Conservation (phyloP, 2,329 filamentous ascomycete genomes). For the Neonectria faginata region DNA sequence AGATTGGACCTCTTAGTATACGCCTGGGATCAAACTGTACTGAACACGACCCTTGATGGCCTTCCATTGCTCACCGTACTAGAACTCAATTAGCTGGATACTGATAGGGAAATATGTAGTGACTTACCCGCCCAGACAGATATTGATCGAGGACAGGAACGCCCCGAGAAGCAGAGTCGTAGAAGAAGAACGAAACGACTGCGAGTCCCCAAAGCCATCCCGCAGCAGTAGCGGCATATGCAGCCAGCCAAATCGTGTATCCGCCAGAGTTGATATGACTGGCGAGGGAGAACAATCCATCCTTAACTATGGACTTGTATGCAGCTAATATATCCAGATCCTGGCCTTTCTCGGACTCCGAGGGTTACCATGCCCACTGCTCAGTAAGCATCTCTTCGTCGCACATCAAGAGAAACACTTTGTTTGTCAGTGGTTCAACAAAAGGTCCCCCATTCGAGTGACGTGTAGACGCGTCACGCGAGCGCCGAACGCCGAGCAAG, state of each 20-base stretch:
- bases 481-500: background rate
- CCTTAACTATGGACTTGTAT: too few species aligned
- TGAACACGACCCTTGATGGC: background rate
- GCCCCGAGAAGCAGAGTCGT: background rate
- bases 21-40: background rate
- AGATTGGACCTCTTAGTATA: background rate
- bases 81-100: background rate
- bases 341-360: background rate
- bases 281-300: background rate
- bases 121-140: background rate
- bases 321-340: too few species aligned
- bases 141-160: background rate
- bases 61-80: conserved; percentile 2
- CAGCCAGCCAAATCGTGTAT: background rate
- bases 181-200: background rate
- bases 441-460: background rate
- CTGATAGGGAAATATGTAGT: too few species aligned
- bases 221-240: conserved; percentile 27
- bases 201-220: background rate
- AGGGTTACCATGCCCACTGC: background rate
- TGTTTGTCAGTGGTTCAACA: too few species aligned
- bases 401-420: too few species aligned
- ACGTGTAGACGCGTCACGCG: background rate
- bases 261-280: background rate
- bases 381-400: background rate